Evolutionary conservation across 2,329 filamentous ascomycete genomes (phyloP), one percentile per base, ranked within the genome.

Genomic region (Coniochaeta sp.): DNA sequence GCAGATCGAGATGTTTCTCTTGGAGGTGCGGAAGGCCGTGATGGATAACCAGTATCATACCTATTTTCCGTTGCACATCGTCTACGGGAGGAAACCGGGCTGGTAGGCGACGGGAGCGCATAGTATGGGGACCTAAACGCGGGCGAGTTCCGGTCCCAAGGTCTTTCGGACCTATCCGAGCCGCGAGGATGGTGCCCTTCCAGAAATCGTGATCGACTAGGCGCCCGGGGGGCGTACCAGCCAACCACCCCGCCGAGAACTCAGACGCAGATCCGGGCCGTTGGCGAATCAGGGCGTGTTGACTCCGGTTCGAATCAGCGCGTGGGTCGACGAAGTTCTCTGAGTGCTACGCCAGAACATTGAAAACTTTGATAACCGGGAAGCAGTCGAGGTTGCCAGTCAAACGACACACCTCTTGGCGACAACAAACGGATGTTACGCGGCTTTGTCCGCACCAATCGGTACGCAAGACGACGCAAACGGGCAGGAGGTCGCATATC

Each of bases 1-100:
- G 52, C 71, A 74, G 68, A 73, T 74, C 32, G 72, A 74, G 64
- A 69, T 73, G 62, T 72, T 74, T 38, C 62, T 74, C 17, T 65
- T 74, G 3, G 71, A 73, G 6, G 72, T 74, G 50, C 62, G 72
- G 50, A 70, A 68, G 65, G 67, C 69, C 22, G 28, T 73, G 4
- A 69, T 70, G 65, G 68, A 73, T 24, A 36, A 55, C 1, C 58
- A 64, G 7, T 54, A 70, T n/a, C 71, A 73, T 44, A 63, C 66
- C 1, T 73, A 72, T 58, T 68, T 73, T 36, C 66, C 66, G 1
- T 66, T 71, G 58, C 65, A 68, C 40, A 66, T 70, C 8, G 69
- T 73, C 0, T 69, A 71, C 50, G 72, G 66, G 24, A 62, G 70
- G 65, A 74, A 73, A 60, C 72, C 72, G 9, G 38, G 38, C 2